These are phyloP conservation scores for Saccharomyces uvarum DNA, from an alignment of 1,139 yeast species.

Conservation along the genomic window DNA sequence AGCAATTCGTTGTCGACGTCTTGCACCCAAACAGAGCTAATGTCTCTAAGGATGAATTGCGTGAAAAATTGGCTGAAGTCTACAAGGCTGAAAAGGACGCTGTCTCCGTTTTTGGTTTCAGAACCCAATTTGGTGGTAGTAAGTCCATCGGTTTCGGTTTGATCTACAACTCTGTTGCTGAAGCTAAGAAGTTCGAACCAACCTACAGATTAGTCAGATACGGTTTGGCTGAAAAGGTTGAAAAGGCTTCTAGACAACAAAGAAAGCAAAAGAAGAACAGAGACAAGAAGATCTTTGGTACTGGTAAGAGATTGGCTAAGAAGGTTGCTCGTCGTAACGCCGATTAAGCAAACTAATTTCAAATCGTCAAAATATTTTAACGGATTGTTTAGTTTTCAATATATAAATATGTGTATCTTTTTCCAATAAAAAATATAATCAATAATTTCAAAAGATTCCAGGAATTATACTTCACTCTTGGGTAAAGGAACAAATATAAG, in stretches of 20 bases:
- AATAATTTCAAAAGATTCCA: not conserved
- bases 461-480: not conserved
- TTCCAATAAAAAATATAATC: constrained; percentile 1
- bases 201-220: constrained; percentile 98
- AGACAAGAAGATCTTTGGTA: constrained; percentile 98
- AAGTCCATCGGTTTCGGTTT: constrained; percentile 99
- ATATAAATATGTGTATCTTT: constrained; percentile 1
- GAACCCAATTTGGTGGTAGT: constrained; percentile 99
- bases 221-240: constrained; percentile 94
- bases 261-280: constrained; percentile 99
- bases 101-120: constrained; percentile 97
- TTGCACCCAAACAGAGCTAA: constrained; percentile 99
- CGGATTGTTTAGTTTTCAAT: not conserved
- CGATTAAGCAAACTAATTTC: constrained; percentile 28
- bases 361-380: not conserved
- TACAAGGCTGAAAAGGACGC: constrained; percentile 99
- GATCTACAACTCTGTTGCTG: constrained; percentile 96
- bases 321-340: constrained; percentile 60
- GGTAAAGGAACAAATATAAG: not conserved
- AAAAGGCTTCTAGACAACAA: constrained; percentile 98
- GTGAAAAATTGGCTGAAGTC: constrained; percentile 91
- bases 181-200: constrained; percentile 98
- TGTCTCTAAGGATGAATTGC: constrained; percentile 98
- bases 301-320: constrained; percentile 92
- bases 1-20: constrained; percentile 99